phyloP scores from a whole-genome alignment of 129 eudicot genomes.

The Saposhnikovia divaricata region DNA sequence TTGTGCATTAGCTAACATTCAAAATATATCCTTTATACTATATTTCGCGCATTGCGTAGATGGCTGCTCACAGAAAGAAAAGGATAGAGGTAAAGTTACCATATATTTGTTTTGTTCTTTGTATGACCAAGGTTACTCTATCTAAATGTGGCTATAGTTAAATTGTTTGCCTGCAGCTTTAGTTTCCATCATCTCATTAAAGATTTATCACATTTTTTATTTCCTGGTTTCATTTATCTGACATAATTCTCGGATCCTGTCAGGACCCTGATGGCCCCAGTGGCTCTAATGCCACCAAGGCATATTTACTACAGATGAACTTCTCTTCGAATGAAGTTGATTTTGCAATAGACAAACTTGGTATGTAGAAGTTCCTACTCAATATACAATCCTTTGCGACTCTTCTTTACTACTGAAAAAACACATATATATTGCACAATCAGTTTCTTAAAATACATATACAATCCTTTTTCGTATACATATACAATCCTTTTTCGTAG shows the following conservation, averaged over 20 bases:
- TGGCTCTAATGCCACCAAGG: constrained; percentile 37
- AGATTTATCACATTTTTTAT: neutral
- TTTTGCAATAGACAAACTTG: constrained; percentile 71
- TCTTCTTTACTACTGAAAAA: neutral
- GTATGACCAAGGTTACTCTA: neutral
- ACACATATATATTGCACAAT: neutral
- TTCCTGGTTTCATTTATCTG: neutral
- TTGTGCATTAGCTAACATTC: neutral
- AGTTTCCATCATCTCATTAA: neutral
- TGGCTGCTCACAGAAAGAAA: neutral
- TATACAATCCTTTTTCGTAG: too few species aligned
- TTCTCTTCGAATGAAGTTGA: constrained; percentile 67
- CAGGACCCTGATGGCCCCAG: constrained; percentile 57
- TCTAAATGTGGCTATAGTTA: neutral
- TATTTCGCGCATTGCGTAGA: neutral
- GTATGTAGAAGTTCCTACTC: constrained; percentile 32
- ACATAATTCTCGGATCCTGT: constrained; percentile 14
- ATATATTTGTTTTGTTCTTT: neutral
- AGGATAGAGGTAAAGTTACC: too few species aligned
- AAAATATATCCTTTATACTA: neutral
- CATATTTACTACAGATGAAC: constrained; percentile 65
- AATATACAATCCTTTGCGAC: neutral
- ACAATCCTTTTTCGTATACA: too few species aligned
- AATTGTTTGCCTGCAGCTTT: neutral
- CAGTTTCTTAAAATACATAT: neutral